phyloP scores from a whole-genome alignment of 106 monocot genomes.

The Allium cepa region DNA sequence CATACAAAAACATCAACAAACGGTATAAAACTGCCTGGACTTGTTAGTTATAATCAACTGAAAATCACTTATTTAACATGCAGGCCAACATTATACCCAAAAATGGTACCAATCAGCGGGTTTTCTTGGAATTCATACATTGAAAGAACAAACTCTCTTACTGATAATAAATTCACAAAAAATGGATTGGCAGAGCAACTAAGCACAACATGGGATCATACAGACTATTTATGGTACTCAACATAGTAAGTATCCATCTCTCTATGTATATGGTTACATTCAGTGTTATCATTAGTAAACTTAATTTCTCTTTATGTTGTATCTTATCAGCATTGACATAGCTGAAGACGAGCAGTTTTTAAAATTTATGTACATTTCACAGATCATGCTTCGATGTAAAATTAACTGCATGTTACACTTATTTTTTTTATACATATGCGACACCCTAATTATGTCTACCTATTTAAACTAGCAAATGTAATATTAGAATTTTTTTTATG shows the following conservation, averaged over 20 bases:
- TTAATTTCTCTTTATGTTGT: neutral
- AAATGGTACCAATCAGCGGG: slow-evolving; percentile 46
- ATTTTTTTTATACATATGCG: neutral
- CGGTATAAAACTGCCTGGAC: no score
- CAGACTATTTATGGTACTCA: slow-evolving; percentile 96
- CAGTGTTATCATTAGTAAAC: neutral
- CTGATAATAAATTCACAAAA: slow-evolving; percentile 51
- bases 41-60: no score
- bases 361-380: slow-evolving; percentile 46
- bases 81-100: slow-evolving; percentile 34
- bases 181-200: slow-evolving; percentile 80
- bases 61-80: slow-evolving; percentile 19
- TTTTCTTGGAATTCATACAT: slow-evolving; percentile 76
- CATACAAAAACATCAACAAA: no score
- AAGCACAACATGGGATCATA: slow-evolving; percentile 76
- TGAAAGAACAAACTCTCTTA: slow-evolving; percentile 37
- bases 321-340: slow-evolving; percentile 41
- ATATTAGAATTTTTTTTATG: no score
- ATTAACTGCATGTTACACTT: neutral
- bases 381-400: slow-evolving; percentile 16
- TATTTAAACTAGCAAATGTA: no score
- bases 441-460: no score
- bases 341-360: slow-evolving; percentile 44
- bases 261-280: neutral
- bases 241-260: slow-evolving; percentile 63